These are phyloP conservation scores for Apophysomyces sp. DNA, from an alignment of 371 early-diverging fungal species.

Conservation along the genomic window DNA sequence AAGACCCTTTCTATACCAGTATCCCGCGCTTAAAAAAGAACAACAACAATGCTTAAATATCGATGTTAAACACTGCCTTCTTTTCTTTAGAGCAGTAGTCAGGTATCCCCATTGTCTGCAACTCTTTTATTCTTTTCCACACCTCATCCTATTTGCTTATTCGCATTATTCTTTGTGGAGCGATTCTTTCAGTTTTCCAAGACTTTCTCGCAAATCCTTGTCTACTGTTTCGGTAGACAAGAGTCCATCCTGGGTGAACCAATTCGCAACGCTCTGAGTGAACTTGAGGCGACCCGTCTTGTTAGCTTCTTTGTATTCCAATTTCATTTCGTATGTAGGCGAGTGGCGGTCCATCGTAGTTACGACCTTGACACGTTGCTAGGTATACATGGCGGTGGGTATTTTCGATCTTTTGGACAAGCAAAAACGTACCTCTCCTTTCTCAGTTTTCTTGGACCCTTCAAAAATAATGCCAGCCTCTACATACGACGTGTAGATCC, in stretches of 20 bases:
- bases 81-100: no score
- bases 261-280: conserved; percentile 24
- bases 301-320: conserved; percentile 21
- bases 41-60: no score
- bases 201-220: conserved; percentile 20
- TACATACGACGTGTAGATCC: conserved; percentile 24
- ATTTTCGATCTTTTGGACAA: conserved; percentile 13
- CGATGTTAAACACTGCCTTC: no score
- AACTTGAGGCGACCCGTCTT: conserved; percentile 11
- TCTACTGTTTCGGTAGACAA: conserved; percentile 22
- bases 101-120: no score
- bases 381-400: no score
- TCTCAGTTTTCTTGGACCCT: conserved; percentile 23
- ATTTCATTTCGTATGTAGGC: conserved; percentile 21
- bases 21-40: no score
- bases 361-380: conserved; percentile 21
- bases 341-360: conserved; percentile 24
- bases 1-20: no score
- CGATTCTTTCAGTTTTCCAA: conserved; percentile 11
- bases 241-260: conserved; percentile 36
- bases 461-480: conserved; percentile 40
- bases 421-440: conserved; percentile 18
- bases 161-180: conserved; percentile 24
- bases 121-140: no score
- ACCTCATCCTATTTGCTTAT: no score